phyloP scores from a whole-genome alignment of 768 basidiomycete species.

The Kwoniella mangroviensis region DNA sequence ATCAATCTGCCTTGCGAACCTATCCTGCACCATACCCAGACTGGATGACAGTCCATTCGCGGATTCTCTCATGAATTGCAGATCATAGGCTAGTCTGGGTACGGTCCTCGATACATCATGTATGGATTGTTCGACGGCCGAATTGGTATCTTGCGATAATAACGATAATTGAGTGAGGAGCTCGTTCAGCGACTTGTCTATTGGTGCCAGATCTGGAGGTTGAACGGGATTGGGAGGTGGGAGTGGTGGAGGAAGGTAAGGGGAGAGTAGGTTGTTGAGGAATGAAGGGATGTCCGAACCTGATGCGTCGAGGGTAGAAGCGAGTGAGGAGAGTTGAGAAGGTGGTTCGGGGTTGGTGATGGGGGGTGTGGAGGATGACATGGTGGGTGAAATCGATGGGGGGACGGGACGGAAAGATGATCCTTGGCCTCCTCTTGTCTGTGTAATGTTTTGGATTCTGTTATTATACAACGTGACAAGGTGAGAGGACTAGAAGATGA shows the following conservation, averaged over 20 bases:
- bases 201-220: slow-evolving; percentile 62
- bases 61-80: slow-evolving; percentile 95
- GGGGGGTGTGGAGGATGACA: slow-evolving; percentile 3
- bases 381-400: not conserved
- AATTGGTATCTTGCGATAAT: slow-evolving; percentile 84
- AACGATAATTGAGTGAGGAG: slow-evolving; percentile 81
- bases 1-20: slow-evolving; percentile 34
- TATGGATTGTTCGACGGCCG: slow-evolving; percentile 82
- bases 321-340: slow-evolving; percentile 30
- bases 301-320: slow-evolving; percentile 37
- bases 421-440: too few species aligned
- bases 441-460: too few species aligned
- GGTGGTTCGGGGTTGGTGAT: slow-evolving; percentile 11
- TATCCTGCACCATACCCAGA: slow-evolving; percentile 69
- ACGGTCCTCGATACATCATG: slow-evolving; percentile 90
- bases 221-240: slow-evolving; percentile 13
- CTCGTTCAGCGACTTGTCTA: slow-evolving; percentile 75
- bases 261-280: slow-evolving; percentile 48
- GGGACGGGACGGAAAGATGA: not conserved
- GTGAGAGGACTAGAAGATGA: too few species aligned
- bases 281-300: slow-evolving; percentile 40
- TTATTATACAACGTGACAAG: too few species aligned
- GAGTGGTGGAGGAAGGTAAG: slow-evolving; percentile 16
- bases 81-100: slow-evolving; percentile 88
- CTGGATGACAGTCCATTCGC: slow-evolving; percentile 75